phyloP scores from a whole-genome alignment of 192 early-diverging fungal genomes.

The Dimargaris cristalligena region DNA sequence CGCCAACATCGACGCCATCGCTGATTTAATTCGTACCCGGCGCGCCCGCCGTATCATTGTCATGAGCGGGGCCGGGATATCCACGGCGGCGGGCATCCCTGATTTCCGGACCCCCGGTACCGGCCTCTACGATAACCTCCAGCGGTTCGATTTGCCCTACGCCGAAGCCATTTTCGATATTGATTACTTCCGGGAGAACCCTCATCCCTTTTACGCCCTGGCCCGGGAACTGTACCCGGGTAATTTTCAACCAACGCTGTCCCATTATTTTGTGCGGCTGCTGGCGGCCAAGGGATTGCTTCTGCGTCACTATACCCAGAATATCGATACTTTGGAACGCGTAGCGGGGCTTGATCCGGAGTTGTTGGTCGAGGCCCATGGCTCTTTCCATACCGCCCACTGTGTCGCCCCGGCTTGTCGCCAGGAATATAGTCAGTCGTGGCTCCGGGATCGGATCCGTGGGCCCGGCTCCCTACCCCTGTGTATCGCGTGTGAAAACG shows the following conservation, averaged over 20 bases:
- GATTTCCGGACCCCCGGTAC: constrained; percentile 87
- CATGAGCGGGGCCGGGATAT: constrained; percentile 86
- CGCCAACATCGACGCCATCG: constrained; percentile 25
- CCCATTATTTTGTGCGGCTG: constrained; percentile 76
- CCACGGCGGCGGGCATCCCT: constrained; percentile 71
- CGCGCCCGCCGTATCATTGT: constrained; percentile 44
- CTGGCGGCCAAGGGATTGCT: constrained; percentile 53
- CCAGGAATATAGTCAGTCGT: constrained; percentile 22
- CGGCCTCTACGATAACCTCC: constrained; percentile 82
- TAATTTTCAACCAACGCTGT: constrained; percentile 54
- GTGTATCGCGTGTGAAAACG: constrained; percentile 41
- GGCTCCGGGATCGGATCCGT: constrained; percentile 33
- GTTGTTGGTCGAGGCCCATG: constrained; percentile 82
- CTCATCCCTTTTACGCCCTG: constrained; percentile 75
- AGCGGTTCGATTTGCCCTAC: constrained; percentile 77
- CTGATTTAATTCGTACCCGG: constrained; percentile 17
- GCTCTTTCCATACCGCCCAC: constrained; percentile 67
- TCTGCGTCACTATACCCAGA: constrained; percentile 82
- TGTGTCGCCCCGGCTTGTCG: constrained; percentile 39
- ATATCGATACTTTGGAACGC: constrained; percentile 91
- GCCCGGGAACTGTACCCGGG: constrained; percentile 86
- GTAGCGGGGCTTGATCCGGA: constrained; percentile 54
- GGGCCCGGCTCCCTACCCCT: constrained; percentile 42
- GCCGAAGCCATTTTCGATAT: constrained; percentile 94
- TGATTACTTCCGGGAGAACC: constrained; percentile 65